Evolutionary conservation across 164 flowering plant species (phyloP), one percentile per base, ranked within the genome.

Genomic region (grape (Vitis vinifera)): DNA sequence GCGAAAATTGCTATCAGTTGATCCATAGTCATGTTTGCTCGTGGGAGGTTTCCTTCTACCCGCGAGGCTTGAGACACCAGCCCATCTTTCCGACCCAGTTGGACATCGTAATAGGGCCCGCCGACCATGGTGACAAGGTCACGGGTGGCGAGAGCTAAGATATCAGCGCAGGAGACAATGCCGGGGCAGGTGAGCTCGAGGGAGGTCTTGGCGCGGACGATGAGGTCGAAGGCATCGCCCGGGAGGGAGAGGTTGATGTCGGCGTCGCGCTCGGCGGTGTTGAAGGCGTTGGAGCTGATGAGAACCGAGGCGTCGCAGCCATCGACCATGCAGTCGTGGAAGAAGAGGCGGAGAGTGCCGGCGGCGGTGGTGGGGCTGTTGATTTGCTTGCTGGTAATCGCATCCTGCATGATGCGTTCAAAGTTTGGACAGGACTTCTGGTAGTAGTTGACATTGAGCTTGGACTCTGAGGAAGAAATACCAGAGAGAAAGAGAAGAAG

Each of bases 201-300:
- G 47, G 86, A 83, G 17, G 88, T 81, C 72, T 91, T 91, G 70
- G 84, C 83, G 0, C 83, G 79, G 31, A 76, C 68, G 49, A 91
- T 73, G 16, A 85, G 79, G 58, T 91, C 97, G 75, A 89, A 91
- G 49, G 76, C 93, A 65, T 91, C 93, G 0, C 97, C 93, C 7
- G 97, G 85, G 67, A 91, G 88, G 58, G 92, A 86, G 69, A 81
- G 88, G 74, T 89, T 91, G 73, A 84, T 76, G 56, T 89, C 89
- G 30, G 88, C 84, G 66, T 91, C 93, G 16, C 92, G 85, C 75
- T 89, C 97, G 19, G 92, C 87, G 55, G 72, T 75, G 73, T 83
- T 78, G 82, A 78, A 79, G 31, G 80, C 30, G 62, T 79, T 89
- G 72, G 93, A 83, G 62, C 70, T 17, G 65, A 75, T 44, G 52